phyloP scores from a whole-genome alignment of 225 moss, liverwort and hornwort genomes.

The Asterella californica region DNA sequence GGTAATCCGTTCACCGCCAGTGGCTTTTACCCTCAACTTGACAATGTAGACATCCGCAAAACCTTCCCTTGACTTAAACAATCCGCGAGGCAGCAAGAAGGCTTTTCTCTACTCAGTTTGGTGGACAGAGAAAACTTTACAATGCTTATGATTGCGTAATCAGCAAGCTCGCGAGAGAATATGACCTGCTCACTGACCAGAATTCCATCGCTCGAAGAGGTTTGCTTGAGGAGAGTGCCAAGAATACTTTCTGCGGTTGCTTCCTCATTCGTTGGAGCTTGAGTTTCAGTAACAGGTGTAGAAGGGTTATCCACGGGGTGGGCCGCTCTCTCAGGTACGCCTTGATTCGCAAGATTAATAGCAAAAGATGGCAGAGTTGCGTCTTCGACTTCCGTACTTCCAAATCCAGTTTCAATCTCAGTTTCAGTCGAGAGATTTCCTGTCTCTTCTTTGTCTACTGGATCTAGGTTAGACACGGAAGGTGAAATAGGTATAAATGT shows the following conservation, averaged over 20 bases:
- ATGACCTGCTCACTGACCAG: constrained; percentile 17
- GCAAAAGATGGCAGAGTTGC: background rate
- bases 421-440: background rate
- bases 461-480: background rate
- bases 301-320: background rate
- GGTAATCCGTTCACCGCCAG: too few relatives aligned
- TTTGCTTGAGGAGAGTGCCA: background rate
- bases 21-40: too few relatives aligned
- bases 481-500: background rate
- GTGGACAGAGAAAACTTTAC: background rate
- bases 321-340: background rate
- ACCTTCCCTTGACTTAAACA: too few relatives aligned
- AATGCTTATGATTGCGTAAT: background rate
- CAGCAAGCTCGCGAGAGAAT: background rate
- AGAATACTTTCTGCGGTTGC: background rate
- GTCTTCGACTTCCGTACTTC: background rate
- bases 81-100: too few relatives aligned
- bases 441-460: background rate
- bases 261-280: background rate
- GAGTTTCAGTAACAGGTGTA: background rate
- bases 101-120: too few relatives aligned
- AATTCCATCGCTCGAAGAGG: background rate
- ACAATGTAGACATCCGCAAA: too few relatives aligned
- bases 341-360: background rate
- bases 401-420: background rate